Conservation (phyloP, 139 green algal genomes). For the Chlorokybus atmophyticus region DNA sequence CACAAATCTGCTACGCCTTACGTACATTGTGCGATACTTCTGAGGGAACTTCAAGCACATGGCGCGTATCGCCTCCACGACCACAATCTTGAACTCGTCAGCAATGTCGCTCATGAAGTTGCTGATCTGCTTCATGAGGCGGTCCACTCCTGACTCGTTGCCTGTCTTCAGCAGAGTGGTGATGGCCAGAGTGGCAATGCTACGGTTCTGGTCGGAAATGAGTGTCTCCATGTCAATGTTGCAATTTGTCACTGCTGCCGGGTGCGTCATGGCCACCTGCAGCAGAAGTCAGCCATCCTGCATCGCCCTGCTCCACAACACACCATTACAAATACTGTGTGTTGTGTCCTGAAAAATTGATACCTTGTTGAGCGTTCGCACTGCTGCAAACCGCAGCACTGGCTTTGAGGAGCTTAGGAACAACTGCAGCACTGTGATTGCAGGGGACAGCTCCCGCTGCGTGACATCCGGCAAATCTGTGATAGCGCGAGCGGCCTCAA, state of each 20-base stretch:
- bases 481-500: conserved; percentile 92
- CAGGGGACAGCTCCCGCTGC: conserved; percentile 75
- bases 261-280: conserved; percentile 84
- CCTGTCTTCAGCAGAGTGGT: conserved; percentile 99
- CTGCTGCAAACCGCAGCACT: conserved; percentile 83
- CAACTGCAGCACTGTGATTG: conserved; percentile 95
- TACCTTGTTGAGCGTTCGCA: conserved; percentile 77
- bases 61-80: conserved; percentile 86
- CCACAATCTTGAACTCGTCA: conserved; percentile 98
- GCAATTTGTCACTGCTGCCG: conserved; percentile 84
- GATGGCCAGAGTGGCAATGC: conserved; percentile 96
- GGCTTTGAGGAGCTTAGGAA: conserved; percentile 93
- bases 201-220: conserved; percentile 84
- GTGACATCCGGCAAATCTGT: conserved; percentile 78
- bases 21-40: conserved; percentile 72
- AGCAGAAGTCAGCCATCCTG: too few relatives aligned
- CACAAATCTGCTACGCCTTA: too few relatives aligned
- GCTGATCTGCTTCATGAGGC: conserved; percentile 96
- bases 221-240: conserved; percentile 99
- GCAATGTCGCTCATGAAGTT: conserved; percentile 96
- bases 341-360: too few relatives aligned
- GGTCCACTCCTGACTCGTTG: conserved; percentile 87
- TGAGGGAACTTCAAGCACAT: conserved; percentile 96
- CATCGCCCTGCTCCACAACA: too few relatives aligned
- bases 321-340: too few relatives aligned